These are phyloP conservation scores for Coniella lustricola DNA, from an alignment of 2,329 filamentous ascomycete genomes.

Conservation along the genomic window DNA sequence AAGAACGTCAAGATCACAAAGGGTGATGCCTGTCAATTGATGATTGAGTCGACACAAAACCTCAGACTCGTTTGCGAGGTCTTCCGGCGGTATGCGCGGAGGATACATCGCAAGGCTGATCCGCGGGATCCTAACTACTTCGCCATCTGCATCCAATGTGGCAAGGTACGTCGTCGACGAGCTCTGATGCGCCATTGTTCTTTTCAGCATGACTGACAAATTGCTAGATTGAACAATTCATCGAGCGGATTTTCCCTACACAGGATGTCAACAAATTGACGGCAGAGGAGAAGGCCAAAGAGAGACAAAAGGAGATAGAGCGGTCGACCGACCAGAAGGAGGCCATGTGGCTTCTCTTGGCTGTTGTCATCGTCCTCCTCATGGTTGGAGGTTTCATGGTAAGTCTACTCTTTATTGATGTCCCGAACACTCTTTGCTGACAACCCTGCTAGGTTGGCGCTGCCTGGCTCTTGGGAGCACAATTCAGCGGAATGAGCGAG, in stretches of 20 bases:
- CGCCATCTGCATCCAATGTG: slow-evolving; percentile 84
- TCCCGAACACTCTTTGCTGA: not conserved
- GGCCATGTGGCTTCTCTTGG: slow-evolving; percentile 56
- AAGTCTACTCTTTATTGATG: slow-evolving; percentile 28
- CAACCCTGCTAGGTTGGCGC: slow-evolving; percentile 54
- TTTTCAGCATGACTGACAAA: slow-evolving; percentile 16
- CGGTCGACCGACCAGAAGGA: slow-evolving; percentile 48
- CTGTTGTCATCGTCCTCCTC: slow-evolving; percentile 61
- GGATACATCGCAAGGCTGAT: slow-evolving; percentile 90
- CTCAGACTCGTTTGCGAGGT: slow-evolving; percentile 71
- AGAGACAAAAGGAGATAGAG: slow-evolving; percentile 24
- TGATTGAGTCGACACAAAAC: slow-evolving; percentile 91
- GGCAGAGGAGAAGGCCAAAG: slow-evolving; percentile 30
- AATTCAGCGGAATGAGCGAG: slow-evolving; percentile 64
- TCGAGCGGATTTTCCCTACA: slow-evolving; percentile 84
- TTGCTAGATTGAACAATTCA: slow-evolving; percentile 83
- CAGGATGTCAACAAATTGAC: slow-evolving; percentile 62
- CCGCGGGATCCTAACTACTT: slow-evolving; percentile 88
- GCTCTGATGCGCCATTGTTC: too few relatives aligned
- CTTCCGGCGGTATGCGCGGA: slow-evolving; percentile 70
- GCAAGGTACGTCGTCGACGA: slow-evolving; percentile 51
- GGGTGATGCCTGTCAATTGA: slow-evolving; percentile 83
- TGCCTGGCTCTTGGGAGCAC: slow-evolving; percentile 75
- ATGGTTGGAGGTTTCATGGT: slow-evolving; percentile 77
- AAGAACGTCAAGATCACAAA: slow-evolving; percentile 94